A percentile compares a stretch with the other conserved stretches of the same genome.
These are phyloP conservation scores for Cucumis cinereus DNA, from an alignment of 306 rosid genomes.

Conservation along the genomic window DNA sequence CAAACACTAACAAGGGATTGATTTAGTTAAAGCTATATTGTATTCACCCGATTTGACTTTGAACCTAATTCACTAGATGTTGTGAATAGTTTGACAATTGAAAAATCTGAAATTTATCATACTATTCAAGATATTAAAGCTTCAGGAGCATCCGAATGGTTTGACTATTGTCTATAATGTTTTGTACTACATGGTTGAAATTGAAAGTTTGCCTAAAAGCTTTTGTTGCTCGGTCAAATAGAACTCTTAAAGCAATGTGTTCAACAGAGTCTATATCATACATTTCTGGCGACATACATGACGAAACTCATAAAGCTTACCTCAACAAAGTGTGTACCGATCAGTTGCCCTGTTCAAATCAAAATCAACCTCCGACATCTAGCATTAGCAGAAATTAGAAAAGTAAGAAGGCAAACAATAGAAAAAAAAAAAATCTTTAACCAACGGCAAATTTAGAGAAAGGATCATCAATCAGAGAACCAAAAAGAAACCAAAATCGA, in stretches of 20 bases:
- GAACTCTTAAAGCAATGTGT: neutral
- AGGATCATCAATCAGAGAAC: neutral
- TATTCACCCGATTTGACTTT: neutral
- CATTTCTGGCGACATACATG: neutral
- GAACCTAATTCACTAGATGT: neutral
- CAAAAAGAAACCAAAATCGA: neutral
- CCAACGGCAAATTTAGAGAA: neutral
- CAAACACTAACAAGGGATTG: neutral
- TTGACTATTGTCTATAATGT: too few relatives aligned
- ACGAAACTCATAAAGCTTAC: neutral
- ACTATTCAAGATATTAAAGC: neutral
- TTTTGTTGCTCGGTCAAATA: neutral
- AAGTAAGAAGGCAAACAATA: neutral
- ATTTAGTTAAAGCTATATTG: neutral
- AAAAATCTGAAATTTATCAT: neutral
- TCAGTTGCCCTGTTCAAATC: neutral
- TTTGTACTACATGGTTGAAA: neutral
- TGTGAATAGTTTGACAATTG: neutral
- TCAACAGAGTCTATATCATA: neutral
- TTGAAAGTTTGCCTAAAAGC: neutral
- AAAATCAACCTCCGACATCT: neutral
- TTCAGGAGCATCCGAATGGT: neutral
- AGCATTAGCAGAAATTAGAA: neutral
- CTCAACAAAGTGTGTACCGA: neutral
- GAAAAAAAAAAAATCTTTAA: neutral